Percentiles rank a stretch among this genome's conserved stretches.
Conservation (phyloP, 768 basidiomycete genomes). For the Coprinellus aureogranulatus region DNA sequence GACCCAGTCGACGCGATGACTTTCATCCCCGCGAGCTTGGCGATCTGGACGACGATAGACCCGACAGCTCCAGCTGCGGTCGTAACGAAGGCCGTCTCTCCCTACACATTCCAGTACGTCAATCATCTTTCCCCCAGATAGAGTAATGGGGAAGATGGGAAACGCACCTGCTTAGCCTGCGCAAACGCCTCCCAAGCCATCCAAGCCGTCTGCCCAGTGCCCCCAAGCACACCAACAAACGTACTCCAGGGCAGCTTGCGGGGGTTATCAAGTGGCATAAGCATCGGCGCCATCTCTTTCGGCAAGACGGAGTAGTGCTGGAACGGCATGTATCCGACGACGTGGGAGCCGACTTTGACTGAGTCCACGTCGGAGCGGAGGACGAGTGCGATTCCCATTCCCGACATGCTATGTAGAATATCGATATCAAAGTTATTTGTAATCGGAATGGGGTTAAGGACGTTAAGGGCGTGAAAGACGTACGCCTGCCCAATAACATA, state of each 20-base stretch:
- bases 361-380: constrained; percentile 30
- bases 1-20: constrained; percentile 64
- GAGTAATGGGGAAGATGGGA: too few species aligned
- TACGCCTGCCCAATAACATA: constrained; percentile 6
- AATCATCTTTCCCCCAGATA: not conserved
- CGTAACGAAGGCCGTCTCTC: constrained; percentile 24
- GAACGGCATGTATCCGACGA: constrained; percentile 6
- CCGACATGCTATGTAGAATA: not conserved
- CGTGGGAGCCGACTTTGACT: constrained; percentile 8
- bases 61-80: constrained; percentile 24
- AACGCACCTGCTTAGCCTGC: constrained; percentile 27
- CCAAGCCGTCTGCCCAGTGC: constrained; percentile 29
- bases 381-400: constrained; percentile 17
- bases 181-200: constrained; percentile 26
- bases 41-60: constrained; percentile 35
- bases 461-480: not conserved
- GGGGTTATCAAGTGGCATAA: constrained; percentile 31
- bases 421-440: not conserved
- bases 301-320: too few species aligned
- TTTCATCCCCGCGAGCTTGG: constrained; percentile 39
- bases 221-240: constrained; percentile 41
- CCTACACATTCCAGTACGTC: constrained; percentile 10
- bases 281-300: constrained; percentile 8
- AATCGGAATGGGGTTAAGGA: not conserved
- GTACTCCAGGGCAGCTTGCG: constrained; percentile 39